Base-by-base conservation (phyloP, 2,329 filamentous ascomycete species). In the Cladophialophora immunda region DNA sequence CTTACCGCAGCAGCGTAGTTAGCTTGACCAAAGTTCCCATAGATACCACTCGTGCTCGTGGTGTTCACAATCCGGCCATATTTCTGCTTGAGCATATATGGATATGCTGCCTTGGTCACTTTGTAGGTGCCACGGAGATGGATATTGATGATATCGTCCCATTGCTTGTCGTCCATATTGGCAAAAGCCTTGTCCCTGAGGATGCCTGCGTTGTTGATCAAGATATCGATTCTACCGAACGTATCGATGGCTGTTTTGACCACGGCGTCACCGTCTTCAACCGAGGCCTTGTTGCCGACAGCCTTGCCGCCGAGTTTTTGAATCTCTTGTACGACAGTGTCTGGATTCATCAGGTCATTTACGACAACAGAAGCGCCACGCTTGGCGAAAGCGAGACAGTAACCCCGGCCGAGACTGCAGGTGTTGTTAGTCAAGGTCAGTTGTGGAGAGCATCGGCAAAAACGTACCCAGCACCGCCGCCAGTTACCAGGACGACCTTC, bases 131-230 rank as follows among this genome's bases (percentile, higher is more conserved):
- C 94, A 73, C 92, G 88, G 54, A 97, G 87, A 80, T 99, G 95
- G 64, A 98, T 93, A 74, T 93, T 92, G 82, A 98, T 81, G 75
- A 99, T 94, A 64, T 92, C 87, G 75, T 97, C 89, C 94, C 95
- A 99, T 76, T 93, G 87, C 76, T 88, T 90, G 78, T 99, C 95
- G 68, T 94, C 92, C 94, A 99, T 97, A 85, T 98, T 98, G 80
- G 86, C 86, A 80, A 99, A 99, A 47, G 95, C 94, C 88, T 97
- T 98, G 85, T 99, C 95, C 57, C 95, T 90, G 62, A 99, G 89
- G 74, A 99, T 99, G 76, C 95, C 95, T 61, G 95, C 95, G 77
- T 99, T 99, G 89, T 99, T 99, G 84, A 99, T 87, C 71, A 99
- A 81, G 70, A 99, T 94, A 77, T 99, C 95, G 74, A 99, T 87